Evolutionary conservation across 352 stramenopile species (phyloP), one percentile per base, ranked within the genome.

Genomic region (Aphanomyces euteiches): DNA sequence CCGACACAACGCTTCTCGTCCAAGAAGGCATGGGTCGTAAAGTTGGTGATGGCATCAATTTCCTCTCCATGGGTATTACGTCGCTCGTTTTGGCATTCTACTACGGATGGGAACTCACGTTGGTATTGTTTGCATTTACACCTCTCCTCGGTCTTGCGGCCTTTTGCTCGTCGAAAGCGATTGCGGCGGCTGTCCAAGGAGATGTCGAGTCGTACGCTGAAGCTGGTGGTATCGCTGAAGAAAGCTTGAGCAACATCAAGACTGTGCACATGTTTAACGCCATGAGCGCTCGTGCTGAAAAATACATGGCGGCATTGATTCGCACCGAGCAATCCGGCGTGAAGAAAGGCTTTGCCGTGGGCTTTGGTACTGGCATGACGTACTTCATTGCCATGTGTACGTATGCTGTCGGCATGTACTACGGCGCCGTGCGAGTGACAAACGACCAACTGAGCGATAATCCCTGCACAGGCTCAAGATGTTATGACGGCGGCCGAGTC

Each of bases 401-500:
- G 7, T 81, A 80, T 50, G 75, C 56, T 15, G 39, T 80, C 5
- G 75, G 75, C 21, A 80, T 80, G 75, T 78, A 66, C 58, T 80
- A 76, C 45, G 75, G 75, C 12, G 75, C 75, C 0, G 57, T 68
- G 12, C 36, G 40, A 17, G 53, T 72, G 34, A 67, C 54, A 2
- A 67, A 72, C 17, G 37, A 73, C 15, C 57, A 79, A 50, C 72
- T 77, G 40, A 75, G 73, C 13, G 13, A 1, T 2, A 58, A 76
- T 37, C 50, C 40, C 5, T 90, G 81, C 73, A 67, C 59, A 1
- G 74, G 74, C 37, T 59, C 72, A 47, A 64, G 63, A 3, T 89
- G 87, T 65, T 92, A 89, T 71, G 69, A 90, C 66, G 81, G 84
- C 28, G 82, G 84, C 13, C 75, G 80, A 57, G 84, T 92, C 12